phyloP scores from a whole-genome alignment of 345 rosid genomes.

The Eucalyptus lansdowneana region DNA sequence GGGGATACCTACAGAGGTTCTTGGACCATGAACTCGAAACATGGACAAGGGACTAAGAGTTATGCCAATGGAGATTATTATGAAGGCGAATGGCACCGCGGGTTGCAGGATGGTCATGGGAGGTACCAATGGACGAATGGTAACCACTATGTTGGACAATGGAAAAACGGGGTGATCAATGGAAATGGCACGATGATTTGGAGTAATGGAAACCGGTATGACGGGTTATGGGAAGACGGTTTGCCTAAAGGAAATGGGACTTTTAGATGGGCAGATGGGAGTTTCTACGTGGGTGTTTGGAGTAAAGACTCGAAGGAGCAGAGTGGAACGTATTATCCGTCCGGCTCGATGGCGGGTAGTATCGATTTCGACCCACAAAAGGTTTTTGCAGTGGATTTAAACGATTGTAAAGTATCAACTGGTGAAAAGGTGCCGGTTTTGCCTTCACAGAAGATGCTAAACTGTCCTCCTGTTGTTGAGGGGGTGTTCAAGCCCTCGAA shows the following conservation, averaged over 20 bases:
- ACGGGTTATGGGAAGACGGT: slow-evolving; percentile 61
- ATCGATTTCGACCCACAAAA: slow-evolving; percentile 24
- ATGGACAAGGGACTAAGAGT: slow-evolving; percentile 47
- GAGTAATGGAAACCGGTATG: slow-evolving; percentile 46
- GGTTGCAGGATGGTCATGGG: slow-evolving; percentile 55
- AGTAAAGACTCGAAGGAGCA: slow-evolving; percentile 1
- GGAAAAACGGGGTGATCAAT: slow-evolving; percentile 44
- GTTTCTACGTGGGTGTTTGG: slow-evolving; percentile 11
- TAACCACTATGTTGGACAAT: slow-evolving; percentile 43
- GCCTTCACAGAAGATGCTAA: slow-evolving; percentile 25
- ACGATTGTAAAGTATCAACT: slow-evolving; percentile 8
- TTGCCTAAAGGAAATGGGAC: slow-evolving; percentile 54
- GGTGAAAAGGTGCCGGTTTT: slow-evolving; percentile 12
- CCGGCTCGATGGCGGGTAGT: neutral
- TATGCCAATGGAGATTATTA: slow-evolving; percentile 51
- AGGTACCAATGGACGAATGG: slow-evolving; percentile 58
- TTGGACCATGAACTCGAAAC: slow-evolving; percentile 45
- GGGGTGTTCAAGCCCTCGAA: neutral
- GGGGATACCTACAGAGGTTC: slow-evolving; percentile 54
- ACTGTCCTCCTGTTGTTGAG: neutral
- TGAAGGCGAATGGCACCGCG: slow-evolving; percentile 44
- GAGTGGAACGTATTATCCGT: slow-evolving; percentile 4
- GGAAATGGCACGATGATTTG: slow-evolving; percentile 45
- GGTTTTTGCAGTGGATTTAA: slow-evolving; percentile 7
- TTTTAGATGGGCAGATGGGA: slow-evolving; percentile 27